phyloP scores from a whole-genome alignment of 441 rosid genomes.

The Populus tomentosa region DNA sequence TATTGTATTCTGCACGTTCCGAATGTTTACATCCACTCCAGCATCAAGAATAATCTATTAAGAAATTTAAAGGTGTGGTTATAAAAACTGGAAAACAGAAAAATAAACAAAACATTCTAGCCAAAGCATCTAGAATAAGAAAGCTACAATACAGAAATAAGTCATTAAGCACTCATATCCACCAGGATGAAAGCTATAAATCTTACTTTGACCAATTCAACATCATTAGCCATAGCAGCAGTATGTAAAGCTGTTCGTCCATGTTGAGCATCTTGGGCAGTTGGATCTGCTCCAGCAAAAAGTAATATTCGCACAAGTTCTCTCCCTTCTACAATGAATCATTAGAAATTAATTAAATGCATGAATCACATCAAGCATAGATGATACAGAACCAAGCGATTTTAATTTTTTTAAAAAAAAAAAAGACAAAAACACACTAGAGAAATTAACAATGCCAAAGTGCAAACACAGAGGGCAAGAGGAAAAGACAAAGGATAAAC shows the following conservation, averaged over 20 bases:
- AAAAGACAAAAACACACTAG: neutral
- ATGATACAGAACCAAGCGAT: neutral
- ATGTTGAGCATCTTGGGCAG: slow-evolving; percentile 84
- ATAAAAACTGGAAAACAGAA: neutral
- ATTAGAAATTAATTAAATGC: slow-evolving; percentile 12
- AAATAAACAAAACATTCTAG: neutral
- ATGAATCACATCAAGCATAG: neutral
- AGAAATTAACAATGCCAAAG: neutral
- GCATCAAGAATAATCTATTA: slow-evolving; percentile 88
- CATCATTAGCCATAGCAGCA: slow-evolving; percentile 95
- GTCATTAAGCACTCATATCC: slow-evolving; percentile 15
- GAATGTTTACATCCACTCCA: slow-evolving; percentile 94
- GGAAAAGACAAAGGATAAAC: neutral
- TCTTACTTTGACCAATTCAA: slow-evolving; percentile 80
- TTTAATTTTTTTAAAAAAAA: too few relatives aligned
- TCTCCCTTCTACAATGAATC: slow-evolving; percentile 72
- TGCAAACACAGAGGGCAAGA: neutral
- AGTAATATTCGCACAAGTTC: slow-evolving; percentile 79
- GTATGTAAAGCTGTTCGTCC: slow-evolving; percentile 93
- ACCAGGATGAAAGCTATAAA: slow-evolving; percentile 10
- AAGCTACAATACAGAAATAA: neutral
- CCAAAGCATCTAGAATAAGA: neutral
- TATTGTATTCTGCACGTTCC: slow-evolving; percentile 80
- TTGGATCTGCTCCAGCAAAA: slow-evolving; percentile 94
- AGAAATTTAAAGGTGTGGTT: slow-evolving; percentile 19